phyloP scores from a whole-genome alignment of 441 rosid species.

The Raphanus hybrid region DNA sequence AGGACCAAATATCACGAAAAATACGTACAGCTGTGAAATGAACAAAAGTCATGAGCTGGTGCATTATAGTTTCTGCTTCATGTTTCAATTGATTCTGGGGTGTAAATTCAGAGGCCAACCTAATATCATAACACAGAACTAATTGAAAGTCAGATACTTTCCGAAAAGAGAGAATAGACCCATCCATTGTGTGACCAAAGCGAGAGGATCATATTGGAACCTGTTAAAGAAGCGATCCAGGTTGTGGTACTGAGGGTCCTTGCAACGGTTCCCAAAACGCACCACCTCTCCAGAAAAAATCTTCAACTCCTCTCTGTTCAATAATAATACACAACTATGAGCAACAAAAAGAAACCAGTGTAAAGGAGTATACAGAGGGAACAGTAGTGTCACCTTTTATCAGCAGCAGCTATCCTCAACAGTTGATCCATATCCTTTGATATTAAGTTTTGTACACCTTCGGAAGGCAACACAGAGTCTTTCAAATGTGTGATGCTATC shows the following conservation, averaged over 20 bases:
- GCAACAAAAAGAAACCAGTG: constrained; percentile 7
- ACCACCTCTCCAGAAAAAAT: constrained; percentile 94
- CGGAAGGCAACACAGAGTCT: constrained; percentile 88
- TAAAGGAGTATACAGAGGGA: background rate
- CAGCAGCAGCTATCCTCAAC: constrained; percentile 76
- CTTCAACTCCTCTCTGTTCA: constrained; percentile 84
- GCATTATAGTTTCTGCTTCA: constrained; percentile 77
- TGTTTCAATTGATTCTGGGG: constrained; percentile 83
- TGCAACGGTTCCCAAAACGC: constrained; percentile 98
- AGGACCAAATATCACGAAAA: background rate
- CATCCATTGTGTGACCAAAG: constrained; percentile 8
- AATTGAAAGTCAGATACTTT: constrained; percentile 31
- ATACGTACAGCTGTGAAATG: constrained; percentile 92
- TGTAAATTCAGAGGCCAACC: constrained; percentile 77
- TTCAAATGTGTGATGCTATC: constrained; percentile 73
- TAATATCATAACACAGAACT: constrained; percentile 42
- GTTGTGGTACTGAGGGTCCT: constrained; percentile 99
- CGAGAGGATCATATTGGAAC: constrained; percentile 46
- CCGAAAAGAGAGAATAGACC: background rate
- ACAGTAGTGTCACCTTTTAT: constrained; percentile 73
- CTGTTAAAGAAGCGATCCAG: constrained; percentile 95
- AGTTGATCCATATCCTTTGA: constrained; percentile 93
- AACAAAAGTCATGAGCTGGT: constrained; percentile 78
- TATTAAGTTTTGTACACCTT: constrained; percentile 84
- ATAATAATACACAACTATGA: background rate